Evolutionary conservation across 163 green algal species (phyloP), one percentile per base, ranked within the genome.

Genomic region (Smithsoniella earleae): DNA sequence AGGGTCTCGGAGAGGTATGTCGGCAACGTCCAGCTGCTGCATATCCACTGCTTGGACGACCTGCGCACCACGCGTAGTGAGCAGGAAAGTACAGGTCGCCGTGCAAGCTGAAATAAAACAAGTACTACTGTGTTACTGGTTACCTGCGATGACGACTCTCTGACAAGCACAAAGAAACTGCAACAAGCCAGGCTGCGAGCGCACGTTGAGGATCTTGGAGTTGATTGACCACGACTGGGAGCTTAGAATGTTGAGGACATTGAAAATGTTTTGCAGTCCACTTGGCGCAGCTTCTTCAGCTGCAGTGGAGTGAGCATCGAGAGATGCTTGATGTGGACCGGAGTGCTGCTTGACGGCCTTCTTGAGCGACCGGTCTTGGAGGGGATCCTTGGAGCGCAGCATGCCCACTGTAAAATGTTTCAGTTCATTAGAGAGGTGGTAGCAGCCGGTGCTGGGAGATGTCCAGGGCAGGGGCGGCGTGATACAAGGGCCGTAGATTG

Each of bases 201-300:
- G 58, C 16, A 69, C 58, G 30, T 34, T 16, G 3, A 69, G 58
- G 27, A 69, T 31, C 8, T 34, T 16, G 16, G n/a, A 1, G 58
- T 69, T 69, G 58, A 69, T 69, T 5, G 58, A 69, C 58, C 58
- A 69, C 18, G n/a, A 30, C 25, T 69, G 58, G 5, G 58, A 69
- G 58, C 58, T 34, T 18, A 69, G 58, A 16, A 69, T 31, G 25
- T 69, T 69, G n/a, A 69, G 58, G 3, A 33, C 31, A 16, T 69
- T 18, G 25, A 43, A 69, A n/a, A 69, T 6, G 8, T 13, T 25
- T 27, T 25, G 33, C 49, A 64, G 49, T 13, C 49, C 49, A 25
- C 5, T 25, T 27, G 31, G 6, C 49, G 49, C 13, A 20, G 49
- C 49, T 13, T 10, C 49, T 25, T 27, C n/a, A n/a, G n/a, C n/a